These are phyloP conservation scores for Prunus fruticosa DNA, from an alignment of 306 rosid genomes.

Conservation along the genomic window DNA sequence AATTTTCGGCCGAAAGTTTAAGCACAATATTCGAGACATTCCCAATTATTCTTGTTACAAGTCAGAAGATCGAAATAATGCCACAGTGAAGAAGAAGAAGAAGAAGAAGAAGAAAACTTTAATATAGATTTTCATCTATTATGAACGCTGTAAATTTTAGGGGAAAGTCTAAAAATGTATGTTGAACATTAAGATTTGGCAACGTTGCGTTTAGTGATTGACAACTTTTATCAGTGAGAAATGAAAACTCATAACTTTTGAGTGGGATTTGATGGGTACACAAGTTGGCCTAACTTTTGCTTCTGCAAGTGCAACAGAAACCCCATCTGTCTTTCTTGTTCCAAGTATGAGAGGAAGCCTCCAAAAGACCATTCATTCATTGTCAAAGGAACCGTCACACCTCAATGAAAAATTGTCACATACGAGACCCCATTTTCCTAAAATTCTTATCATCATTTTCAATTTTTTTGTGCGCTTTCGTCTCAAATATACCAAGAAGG, in stretches of 20 bases:
- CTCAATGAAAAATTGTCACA: background rate
- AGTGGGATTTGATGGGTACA: background rate
- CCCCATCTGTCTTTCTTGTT: background rate
- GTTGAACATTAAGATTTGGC: background rate
- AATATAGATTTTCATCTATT: too few species aligned
- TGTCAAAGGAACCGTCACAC: constrained; percentile 24
- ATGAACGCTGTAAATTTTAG: background rate
- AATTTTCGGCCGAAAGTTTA: constrained; percentile 12
- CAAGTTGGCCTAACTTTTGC: background rate
- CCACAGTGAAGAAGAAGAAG: too few species aligned
- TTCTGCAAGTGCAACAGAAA: background rate
- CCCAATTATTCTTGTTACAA: too few species aligned
- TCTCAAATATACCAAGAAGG: background rate
- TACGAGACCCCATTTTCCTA: background rate
- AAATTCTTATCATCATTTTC: background rate
- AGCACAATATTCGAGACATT: background rate
- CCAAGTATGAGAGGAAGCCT: background rate
- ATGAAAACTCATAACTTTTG: background rate
- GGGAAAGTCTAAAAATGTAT: background rate
- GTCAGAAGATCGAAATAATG: too few species aligned
- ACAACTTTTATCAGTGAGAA: background rate
- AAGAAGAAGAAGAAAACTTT: too few species aligned
- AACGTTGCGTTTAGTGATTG: background rate
- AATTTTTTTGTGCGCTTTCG: constrained; percentile 11
- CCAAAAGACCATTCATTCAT: background rate